Evolutionary conservation across 2,329 filamentous ascomycete species (phyloP).

Genomic region (Lachnellula subtilissima): DNA sequence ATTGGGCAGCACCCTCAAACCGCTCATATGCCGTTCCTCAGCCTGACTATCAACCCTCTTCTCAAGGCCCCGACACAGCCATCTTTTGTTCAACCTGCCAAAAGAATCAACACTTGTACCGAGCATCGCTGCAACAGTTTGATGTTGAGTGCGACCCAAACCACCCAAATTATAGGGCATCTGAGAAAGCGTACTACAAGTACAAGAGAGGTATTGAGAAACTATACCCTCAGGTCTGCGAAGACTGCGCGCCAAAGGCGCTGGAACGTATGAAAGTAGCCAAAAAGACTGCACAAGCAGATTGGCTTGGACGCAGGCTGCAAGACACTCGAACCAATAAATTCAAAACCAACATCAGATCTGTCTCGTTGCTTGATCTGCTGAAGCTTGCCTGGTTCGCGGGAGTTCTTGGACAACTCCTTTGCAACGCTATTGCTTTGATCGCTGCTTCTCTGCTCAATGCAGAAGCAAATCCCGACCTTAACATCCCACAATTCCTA

Average conservation of each 20-base stretch:
- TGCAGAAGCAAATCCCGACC: not conserved
- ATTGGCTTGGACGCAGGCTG: constrained; percentile 46
- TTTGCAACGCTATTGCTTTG: constrained; percentile 22
- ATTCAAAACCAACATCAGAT: constrained; percentile 24
- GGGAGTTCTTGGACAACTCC: constrained; percentile 24
- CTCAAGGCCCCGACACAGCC: constrained; percentile 33
- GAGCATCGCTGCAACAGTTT: constrained; percentile 73
- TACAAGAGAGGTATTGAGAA: constrained; percentile 71
- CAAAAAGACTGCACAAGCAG: constrained; percentile 62
- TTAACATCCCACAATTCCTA: not conserved
- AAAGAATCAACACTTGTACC: constrained; percentile 83
- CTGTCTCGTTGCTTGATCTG: constrained; percentile 5
- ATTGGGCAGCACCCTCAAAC: constrained; percentile 39
- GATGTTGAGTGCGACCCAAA: constrained; percentile 60
- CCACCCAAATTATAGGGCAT: constrained; percentile 61
- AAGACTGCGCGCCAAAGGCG: constrained; percentile 70
- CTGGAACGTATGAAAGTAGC: constrained; percentile 64
- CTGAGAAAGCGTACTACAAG: constrained; percentile 62
- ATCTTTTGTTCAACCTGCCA: constrained; percentile 73
- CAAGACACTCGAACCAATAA: constrained; percentile 52
- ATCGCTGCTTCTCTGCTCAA: constrained; percentile 4
- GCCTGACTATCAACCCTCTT: constrained; percentile 29
- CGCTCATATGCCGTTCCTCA: constrained; percentile 45
- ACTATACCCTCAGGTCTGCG: constrained; percentile 85
- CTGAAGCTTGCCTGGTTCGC: constrained; percentile 22